Conservation (phyloP, 1,284 basidiomycete genomes). For the Trichosporon asahii region DNA sequence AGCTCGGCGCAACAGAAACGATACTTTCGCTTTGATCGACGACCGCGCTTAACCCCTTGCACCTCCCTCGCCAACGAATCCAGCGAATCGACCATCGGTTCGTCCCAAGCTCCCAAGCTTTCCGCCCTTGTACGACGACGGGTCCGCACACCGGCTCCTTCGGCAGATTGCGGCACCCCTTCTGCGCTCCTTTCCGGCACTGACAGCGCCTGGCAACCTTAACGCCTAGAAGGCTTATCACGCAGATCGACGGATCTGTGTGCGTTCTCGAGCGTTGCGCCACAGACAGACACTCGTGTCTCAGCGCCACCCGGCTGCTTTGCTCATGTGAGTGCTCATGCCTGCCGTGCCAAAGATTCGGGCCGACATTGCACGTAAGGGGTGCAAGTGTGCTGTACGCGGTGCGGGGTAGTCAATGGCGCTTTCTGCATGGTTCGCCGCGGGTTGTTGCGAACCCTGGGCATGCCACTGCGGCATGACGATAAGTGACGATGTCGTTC, state of each 20-base stretch:
- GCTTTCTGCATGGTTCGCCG: background rate
- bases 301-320: background rate
- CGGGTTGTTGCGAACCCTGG: background rate
- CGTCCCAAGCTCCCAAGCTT: too few species aligned
- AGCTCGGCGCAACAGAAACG: background rate
- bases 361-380: background rate
- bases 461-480: background rate
- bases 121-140: background rate
- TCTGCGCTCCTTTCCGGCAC: background rate
- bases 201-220: background rate
- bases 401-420: background rate
- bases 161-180: background rate
- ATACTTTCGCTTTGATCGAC: background rate
- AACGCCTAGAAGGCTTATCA: background rate
- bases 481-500: background rate
- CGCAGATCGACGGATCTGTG: background rate
- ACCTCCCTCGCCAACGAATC: background rate
- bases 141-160: background rate
- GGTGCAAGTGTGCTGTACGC: background rate
- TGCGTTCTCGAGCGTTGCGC: background rate
- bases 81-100: background rate
- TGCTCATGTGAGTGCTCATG: background rate
- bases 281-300: too few species aligned
- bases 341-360: background rate
- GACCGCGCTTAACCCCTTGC: background rate